Percentiles rank a stretch among this genome's conserved stretches.
These are phyloP conservation scores for Diaporthe velutina DNA, from an alignment of 2,329 filamentous ascomycete species.

Conservation along the genomic window DNA sequence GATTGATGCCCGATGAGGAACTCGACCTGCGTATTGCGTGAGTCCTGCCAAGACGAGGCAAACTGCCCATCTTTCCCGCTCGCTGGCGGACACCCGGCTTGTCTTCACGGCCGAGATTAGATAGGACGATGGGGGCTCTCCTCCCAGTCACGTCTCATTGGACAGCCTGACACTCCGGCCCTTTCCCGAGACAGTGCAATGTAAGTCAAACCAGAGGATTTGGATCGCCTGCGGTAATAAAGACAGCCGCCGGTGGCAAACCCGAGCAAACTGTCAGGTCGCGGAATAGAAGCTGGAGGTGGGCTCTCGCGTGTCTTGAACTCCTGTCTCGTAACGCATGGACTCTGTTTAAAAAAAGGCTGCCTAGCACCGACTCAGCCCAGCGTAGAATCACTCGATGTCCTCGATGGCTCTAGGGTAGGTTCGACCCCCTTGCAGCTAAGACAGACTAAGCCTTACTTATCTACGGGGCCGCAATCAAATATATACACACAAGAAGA, in stretches of 20 bases:
- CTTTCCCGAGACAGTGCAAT: slow-evolving; percentile 18
- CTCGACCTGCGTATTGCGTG: not conserved
- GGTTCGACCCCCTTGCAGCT: not conserved
- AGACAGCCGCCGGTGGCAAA: not conserved
- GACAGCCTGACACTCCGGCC: not conserved
- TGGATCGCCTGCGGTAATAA: slow-evolving; percentile 1
- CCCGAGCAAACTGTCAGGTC: not conserved
- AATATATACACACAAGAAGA: not conserved
- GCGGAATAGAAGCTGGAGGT: not conserved
- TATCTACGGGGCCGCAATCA: not conserved
- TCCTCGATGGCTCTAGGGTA: not conserved
- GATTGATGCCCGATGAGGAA: not conserved
- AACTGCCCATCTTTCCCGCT: not conserved
- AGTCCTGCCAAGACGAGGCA: not conserved
- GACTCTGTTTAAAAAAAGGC: not conserved
- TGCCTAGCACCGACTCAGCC: not conserved
- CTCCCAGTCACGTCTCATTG: slow-evolving; percentile 3
- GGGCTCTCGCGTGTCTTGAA: not conserved
- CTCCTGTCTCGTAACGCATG: not conserved
- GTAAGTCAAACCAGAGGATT: slow-evolving; percentile 17
- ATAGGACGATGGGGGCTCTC: not conserved
- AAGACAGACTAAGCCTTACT: not conserved
- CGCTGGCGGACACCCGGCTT: slow-evolving; percentile 9
- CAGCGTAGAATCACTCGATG: not conserved
- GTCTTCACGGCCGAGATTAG: slow-evolving; percentile 22